Percentiles rank a stretch among this genome's conserved stretches.
Evolutionary conservation across 2,329 filamentous ascomycete species (phyloP).

Genomic region (Botrytis elliptica): DNA sequence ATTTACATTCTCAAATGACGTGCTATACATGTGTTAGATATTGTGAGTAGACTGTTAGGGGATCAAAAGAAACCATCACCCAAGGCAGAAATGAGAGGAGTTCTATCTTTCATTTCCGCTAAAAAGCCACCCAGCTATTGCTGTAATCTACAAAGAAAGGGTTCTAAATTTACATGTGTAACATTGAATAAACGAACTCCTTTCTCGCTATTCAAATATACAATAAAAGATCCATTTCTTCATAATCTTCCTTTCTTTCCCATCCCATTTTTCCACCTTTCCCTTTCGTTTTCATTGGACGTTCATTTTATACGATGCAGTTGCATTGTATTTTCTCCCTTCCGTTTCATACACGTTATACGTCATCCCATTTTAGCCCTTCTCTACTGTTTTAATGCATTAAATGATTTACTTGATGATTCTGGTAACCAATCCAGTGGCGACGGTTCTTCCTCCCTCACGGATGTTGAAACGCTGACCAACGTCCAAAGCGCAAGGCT

Average conservation of each 20-base stretch:
- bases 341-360: slow-evolving; percentile 12
- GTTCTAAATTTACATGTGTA: slow-evolving; percentile 8
- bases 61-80: neutral
- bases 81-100: slow-evolving; percentile 11
- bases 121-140: slow-evolving; percentile 1
- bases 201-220: slow-evolving; percentile 17
- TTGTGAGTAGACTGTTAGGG: neutral
- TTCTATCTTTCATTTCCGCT: slow-evolving; percentile 7
- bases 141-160: slow-evolving; percentile 17
- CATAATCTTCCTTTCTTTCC: neutral
- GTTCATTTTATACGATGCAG: slow-evolving; percentile 9
- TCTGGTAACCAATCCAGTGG: slow-evolving; percentile 78
- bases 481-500: slow-evolving; percentile 82
- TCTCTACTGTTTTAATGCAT: neutral
- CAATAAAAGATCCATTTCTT: neutral
- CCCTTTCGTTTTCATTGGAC: neutral
- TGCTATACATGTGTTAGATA: neutral
- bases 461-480: slow-evolving; percentile 98
- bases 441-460: slow-evolving; percentile 89
- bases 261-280: neutral
- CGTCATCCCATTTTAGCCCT: neutral
- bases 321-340: neutral
- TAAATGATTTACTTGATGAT: slow-evolving; percentile 50
- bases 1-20: neutral
- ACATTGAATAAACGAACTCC: slow-evolving; percentile 20